Evolutionary conservation across 768 basidiomycete species (phyloP).

Genomic region (Boletus fagicola): DNA sequence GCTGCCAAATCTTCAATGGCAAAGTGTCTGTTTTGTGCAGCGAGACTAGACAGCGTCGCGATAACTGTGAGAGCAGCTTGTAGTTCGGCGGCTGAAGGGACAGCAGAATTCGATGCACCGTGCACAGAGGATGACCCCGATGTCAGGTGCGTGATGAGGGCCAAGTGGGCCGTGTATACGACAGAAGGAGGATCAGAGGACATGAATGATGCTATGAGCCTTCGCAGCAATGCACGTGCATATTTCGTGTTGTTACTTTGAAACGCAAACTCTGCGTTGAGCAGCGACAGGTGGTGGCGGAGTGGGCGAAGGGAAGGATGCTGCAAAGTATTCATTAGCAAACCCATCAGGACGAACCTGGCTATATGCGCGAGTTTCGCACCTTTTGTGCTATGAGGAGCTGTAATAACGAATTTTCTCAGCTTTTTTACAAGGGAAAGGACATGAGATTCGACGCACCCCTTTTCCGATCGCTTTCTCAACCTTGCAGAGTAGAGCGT

Average conservation of each 20-base stretch:
- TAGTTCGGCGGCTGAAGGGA: slow-evolving; percentile 17
- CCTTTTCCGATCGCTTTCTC: slow-evolving; percentile 70
- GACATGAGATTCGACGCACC: slow-evolving; percentile 40
- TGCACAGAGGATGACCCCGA: slow-evolving; percentile 13
- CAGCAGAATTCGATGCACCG: not conserved
- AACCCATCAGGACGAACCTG: not conserved
- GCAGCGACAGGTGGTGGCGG: slow-evolving; percentile 55
- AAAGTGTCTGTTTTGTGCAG: slow-evolving; percentile 35
- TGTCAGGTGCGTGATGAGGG: slow-evolving; percentile 47
- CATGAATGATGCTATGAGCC: slow-evolving; percentile 46
- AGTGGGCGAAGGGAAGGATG: slow-evolving; percentile 65
- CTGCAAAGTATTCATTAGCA: slow-evolving; percentile 31
- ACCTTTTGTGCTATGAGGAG: slow-evolving; percentile 61
- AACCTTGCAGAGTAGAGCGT: slow-evolving; percentile 32
- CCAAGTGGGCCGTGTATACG: slow-evolving; percentile 54
- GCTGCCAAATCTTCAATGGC: slow-evolving; percentile 49
- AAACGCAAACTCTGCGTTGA: slow-evolving; percentile 55
- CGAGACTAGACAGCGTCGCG: slow-evolving; percentile 32
- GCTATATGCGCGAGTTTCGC: slow-evolving; percentile 15
- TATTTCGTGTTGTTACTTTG: slow-evolving; percentile 53
- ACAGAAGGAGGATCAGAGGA: slow-evolving; percentile 51
- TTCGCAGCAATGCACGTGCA: slow-evolving; percentile 57
- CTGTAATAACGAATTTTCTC: slow-evolving; percentile 28
- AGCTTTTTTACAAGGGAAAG: not conserved
- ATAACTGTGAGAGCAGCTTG: slow-evolving; percentile 35